These are phyloP conservation scores for Claviceps cyperi DNA, from an alignment of 2,329 filamentous ascomycete genomes.

Conservation along the genomic window DNA sequence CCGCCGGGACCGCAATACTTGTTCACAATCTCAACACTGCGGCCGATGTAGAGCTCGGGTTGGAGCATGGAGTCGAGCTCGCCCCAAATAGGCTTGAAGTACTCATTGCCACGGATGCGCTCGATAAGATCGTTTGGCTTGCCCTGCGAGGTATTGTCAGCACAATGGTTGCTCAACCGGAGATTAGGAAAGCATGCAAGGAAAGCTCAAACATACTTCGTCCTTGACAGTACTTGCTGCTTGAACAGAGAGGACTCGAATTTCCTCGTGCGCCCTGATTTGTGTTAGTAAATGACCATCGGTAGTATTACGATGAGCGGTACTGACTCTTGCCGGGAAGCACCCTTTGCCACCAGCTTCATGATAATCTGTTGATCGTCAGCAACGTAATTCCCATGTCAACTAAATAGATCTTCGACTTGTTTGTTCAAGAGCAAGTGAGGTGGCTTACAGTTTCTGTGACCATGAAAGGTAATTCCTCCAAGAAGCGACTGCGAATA, in stretches of 20 bases:
- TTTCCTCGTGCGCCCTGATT: constrained; percentile 60
- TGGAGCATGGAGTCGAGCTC: constrained; percentile 57
- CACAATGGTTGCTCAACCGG: background rate
- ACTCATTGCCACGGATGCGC: constrained; percentile 55
- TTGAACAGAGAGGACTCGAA: constrained; percentile 68
- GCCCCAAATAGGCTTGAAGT: constrained; percentile 58
- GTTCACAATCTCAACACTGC: constrained; percentile 30
- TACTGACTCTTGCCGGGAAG: constrained; percentile 50
- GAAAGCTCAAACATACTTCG: constrained; percentile 13
- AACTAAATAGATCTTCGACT: too few relatives aligned
- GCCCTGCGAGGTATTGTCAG: constrained; percentile 24
- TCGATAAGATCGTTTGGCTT: constrained; percentile 70
- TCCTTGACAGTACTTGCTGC: constrained; percentile 46
- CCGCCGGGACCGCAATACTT: constrained; percentile 27
- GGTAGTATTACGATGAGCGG: background rate
- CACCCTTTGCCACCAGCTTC: constrained; percentile 57
- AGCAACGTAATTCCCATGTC: background rate
- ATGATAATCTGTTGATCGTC: constrained; percentile 46
- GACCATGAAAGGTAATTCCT: constrained; percentile 78
- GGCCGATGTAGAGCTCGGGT: constrained; percentile 37
- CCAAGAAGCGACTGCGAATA: constrained; percentile 51
- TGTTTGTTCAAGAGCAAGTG: background rate
- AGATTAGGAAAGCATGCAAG: too few relatives aligned
- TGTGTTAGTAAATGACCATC: background rate
- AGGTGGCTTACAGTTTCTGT: constrained; percentile 24